Percentiles rank a stretch among this genome's conserved stretches.
Conservation (phyloP, 306 rosid species). For the Potentilla sterilis region DNA sequence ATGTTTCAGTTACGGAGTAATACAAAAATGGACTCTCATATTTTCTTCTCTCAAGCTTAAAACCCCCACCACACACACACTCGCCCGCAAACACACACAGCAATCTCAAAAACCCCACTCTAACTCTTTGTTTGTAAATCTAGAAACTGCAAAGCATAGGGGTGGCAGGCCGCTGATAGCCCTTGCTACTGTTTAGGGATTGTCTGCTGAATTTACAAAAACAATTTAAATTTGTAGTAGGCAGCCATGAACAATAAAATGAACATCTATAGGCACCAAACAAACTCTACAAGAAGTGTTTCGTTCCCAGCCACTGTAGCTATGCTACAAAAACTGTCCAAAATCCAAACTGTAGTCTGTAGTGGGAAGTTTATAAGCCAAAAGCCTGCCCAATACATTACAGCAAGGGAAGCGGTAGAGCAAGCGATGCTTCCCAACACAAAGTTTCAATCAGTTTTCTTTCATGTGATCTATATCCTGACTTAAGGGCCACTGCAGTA, state of each 20-base stretch:
- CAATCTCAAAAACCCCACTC: neutral
- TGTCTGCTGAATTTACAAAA: neutral
- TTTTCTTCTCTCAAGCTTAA: neutral
- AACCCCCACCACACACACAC: too few species aligned
- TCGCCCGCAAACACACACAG: too few species aligned
- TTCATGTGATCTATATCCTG: neutral
- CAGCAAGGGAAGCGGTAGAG: neutral
- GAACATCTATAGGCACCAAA: neutral
- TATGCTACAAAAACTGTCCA: neutral
- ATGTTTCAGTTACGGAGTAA: neutral
- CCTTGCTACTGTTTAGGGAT: neutral
- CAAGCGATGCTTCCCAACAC: neutral
- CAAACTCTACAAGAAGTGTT: neutral
- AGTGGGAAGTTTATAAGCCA: neutral
- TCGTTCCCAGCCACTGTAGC: neutral
- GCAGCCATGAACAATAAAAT: neutral
- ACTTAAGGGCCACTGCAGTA: neutral
- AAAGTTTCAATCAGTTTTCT: neutral
- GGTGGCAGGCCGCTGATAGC: too few species aligned
- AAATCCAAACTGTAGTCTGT: neutral
- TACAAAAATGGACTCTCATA: neutral
- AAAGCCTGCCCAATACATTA: neutral
- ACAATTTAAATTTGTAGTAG: neutral
- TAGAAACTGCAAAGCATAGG: too few species aligned
- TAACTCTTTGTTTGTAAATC: too few species aligned